Base-by-base conservation (phyloP, 164 flowering plant species). In the Hamamelis virginiana region DNA sequence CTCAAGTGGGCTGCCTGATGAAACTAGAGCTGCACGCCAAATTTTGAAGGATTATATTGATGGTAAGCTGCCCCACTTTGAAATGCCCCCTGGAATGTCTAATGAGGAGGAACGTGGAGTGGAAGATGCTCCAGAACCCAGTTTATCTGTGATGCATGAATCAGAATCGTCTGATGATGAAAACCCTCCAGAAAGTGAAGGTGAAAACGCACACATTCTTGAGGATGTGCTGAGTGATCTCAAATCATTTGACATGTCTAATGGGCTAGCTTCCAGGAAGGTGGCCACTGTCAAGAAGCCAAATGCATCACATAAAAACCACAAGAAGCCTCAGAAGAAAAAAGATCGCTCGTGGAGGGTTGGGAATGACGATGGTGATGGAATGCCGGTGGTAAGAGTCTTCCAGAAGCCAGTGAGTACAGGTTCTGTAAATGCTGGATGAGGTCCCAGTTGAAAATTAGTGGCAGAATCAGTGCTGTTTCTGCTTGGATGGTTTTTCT, bases 1-100 rank as follows among this genome's bases (percentile, higher is more conserved):
- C 51, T 84, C 99, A 0, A 86, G 94, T 77, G 99, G 99, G 26
- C 77, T 90, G 69, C 98, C 99, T 0, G 97, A 95, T 83, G 99
- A 92, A 83, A 91, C 97, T 1, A 78, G 76, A 76, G 97, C 96
- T 25, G 80, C 98, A 9, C 91, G 97, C 5, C 83, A 67, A 67
- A 90, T 95, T 52, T 72, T 95, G 84, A 92, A 95, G 78, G 97
- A 92, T 73, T 95, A 87, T 74, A 78, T 92, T 62, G 97, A 91
- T 69, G 98, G 98, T 13, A 92, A 90, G 81, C 80, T 95, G 66
- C 88, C 86, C 13, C 98, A 95, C 80, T 90, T 71, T 75, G 84
- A 85, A 76, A 58, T 91, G 82, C 96, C 98, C 44, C 94, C 96
- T 14, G 92, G 83, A 59, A 66, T 72, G 65, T 65, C 78, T 0